Evolutionary conservation across 306 rosid genomes (phyloP), one percentile per base, ranked within the genome.

Genomic region (Chamaecrista fasciculata): DNA sequence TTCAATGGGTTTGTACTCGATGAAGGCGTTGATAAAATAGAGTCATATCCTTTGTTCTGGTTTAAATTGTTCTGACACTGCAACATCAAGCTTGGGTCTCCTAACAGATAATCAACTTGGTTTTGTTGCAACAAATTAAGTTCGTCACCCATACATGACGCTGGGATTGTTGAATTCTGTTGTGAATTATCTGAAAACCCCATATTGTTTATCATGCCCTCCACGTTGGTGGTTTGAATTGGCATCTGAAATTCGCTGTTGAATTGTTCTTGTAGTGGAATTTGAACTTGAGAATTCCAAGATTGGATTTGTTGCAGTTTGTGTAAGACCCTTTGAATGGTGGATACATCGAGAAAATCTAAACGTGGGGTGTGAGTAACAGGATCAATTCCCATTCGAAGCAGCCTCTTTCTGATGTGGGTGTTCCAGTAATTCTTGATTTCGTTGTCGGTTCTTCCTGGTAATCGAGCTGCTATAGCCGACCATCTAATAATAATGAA

Each of bases 351-450:
- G 6, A 84, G 81, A 28, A 88, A 82, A 80, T 91, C 96, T 5
- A 88, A 69, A 9, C 92, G 91, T 2, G 93, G 96, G 2, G 92
- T 21, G 10, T 88, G 96, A 31, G 92, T 91, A n/a, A 91, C 87
- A 0, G 96, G 96, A 51, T 88, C 96, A 20, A 91, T 81, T 66
- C 96, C 96, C 86, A 81, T 91, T 18, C 83, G 72, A 21, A 91
- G 92, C 18, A 91, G 76, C 69, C 92, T 82, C 72, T 86, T 91
- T 21, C 86, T 52, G 20, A 88, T 86, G 78, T 88, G 87, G 0
- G 97, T 88, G 80, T 91, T 91, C 97, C 97, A 91, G 57, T 91
- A 87, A 19, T 91, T 91, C 83, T 91, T 91, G 47, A 91, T 91
- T 62, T 91, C 97, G 7, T 91, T 91, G 58, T 91, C 95, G 0